Conservation (phyloP, 2,329 filamentous ascomycete species). For the Drechslerella coelobrocha region DNA sequence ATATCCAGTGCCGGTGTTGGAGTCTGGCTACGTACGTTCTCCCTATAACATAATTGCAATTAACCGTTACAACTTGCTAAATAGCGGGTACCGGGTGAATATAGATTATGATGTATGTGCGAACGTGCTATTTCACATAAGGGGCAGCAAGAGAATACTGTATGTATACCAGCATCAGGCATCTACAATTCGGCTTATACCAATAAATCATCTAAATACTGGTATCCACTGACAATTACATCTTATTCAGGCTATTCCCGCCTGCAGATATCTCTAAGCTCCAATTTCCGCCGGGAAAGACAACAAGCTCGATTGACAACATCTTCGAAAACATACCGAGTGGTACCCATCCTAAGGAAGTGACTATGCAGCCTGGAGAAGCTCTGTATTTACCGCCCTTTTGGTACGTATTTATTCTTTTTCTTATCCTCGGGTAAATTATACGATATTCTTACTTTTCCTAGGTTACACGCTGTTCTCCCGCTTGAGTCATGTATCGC, state of each 20-base stretch:
- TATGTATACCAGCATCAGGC: background rate
- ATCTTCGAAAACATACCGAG: slow-evolving; percentile 64
- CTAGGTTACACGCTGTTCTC: slow-evolving; percentile 71
- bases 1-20: slow-evolving; percentile 76
- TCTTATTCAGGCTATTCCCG: slow-evolving; percentile 73
- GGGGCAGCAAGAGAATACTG: slow-evolving; percentile 69
- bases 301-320: slow-evolving; percentile 78
- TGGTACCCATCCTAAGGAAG: slow-evolving; percentile 68
- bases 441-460: background rate
- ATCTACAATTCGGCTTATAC: background rate
- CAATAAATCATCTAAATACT: background rate
- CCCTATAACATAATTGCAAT: slow-evolving; percentile 11
- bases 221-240: background rate
- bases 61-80: slow-evolving; percentile 3
- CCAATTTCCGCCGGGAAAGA: slow-evolving; percentile 75
- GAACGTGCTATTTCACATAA: slow-evolving; percentile 82
- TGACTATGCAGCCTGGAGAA: slow-evolving; percentile 72
- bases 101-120: slow-evolving; percentile 72
- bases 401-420: slow-evolving; percentile 63
- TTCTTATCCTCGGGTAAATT: background rate
- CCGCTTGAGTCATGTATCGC: slow-evolving; percentile 70
- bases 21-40: slow-evolving; percentile 73
- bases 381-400: slow-evolving; percentile 80
- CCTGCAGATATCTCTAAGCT: slow-evolving; percentile 75
- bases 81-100: slow-evolving; percentile 5